Conservation (phyloP, 2,329 filamentous ascomycete species). For the Cryphonectria naterciae region DNA sequence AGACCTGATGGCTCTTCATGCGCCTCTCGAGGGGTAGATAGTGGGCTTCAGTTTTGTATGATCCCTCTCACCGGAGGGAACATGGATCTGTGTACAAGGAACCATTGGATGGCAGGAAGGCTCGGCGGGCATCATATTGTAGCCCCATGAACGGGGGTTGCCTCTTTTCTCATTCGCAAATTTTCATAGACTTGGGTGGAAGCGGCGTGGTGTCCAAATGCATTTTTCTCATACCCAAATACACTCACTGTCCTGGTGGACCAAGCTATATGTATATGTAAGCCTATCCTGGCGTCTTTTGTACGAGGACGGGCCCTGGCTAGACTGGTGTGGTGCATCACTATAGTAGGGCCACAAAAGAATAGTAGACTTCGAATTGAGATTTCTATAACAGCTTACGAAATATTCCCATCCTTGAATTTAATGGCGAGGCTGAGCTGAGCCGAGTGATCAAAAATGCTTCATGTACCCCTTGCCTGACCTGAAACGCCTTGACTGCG, state of each 20-base stretch:
- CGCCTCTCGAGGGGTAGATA: slow-evolving; percentile 10
- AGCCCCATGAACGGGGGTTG: slow-evolving; percentile 14
- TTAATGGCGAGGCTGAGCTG: not conserved
- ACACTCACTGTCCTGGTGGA: not conserved
- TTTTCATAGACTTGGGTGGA: slow-evolving; percentile 36
- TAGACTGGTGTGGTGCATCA: not conserved
- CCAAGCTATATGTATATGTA: not conserved
- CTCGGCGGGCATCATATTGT: slow-evolving; percentile 19
- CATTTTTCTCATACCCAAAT: slow-evolving; percentile 23
- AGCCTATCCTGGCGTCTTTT: not conserved
- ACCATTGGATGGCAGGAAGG: slow-evolving; percentile 19
- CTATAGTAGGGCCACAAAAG: not conserved
- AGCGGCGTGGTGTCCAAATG: slow-evolving; percentile 28
- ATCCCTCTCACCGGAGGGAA: not conserved
- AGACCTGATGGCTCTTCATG: not conserved
- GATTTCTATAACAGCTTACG: not conserved
- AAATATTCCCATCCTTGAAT: not conserved
- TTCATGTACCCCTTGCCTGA: not conserved
- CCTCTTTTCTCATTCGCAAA: slow-evolving; percentile 28
- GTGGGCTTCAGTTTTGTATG: slow-evolving; percentile 7
- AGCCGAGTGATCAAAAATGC: not conserved
- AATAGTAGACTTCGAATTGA: not conserved
- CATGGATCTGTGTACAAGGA: slow-evolving; percentile 18
- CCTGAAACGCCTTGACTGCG: not conserved
- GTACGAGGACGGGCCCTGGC: not conserved